Conservation (phyloP, 306 rosid genomes). For the Pyrus betulifolia region DNA sequence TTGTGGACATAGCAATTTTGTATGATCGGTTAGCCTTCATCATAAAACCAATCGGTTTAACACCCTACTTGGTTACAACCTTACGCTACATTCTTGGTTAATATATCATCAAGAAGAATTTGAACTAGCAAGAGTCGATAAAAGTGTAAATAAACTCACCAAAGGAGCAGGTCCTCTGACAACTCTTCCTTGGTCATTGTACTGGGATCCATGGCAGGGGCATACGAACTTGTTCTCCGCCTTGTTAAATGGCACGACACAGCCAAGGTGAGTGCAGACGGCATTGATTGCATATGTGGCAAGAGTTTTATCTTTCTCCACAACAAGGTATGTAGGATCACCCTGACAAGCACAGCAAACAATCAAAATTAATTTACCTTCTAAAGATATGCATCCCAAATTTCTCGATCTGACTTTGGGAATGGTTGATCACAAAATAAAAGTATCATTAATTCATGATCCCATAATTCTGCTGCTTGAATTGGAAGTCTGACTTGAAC, state of each 20-base stretch:
- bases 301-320: conserved; percentile 74
- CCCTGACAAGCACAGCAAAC: conserved; percentile 36
- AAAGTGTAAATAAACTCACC: conserved; percentile 37
- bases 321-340: conserved; percentile 93
- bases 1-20: no score
- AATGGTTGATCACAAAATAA: neutral
- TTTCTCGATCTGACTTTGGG: neutral
- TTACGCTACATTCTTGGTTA: neutral
- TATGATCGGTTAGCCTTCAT: no score
- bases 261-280: conserved; percentile 98
- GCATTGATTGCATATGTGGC: conserved; percentile 92
- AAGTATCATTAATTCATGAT: neutral
- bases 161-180: conserved; percentile 98
- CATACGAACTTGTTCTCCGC: conserved; percentile 92
- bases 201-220: conserved; percentile 99
- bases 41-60: no score
- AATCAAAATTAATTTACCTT: neutral
- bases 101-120: neutral
- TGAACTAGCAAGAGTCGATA: neutral
- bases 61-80: neutral
- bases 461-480: neutral
- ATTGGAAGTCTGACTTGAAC: neutral
- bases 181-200: conserved; percentile 84
- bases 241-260: conserved; percentile 83
- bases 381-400: neutral